Evolutionary conservation across 73 alveolate genomes (phyloP).

Genomic region (Paramecium sonneborni): DNA sequence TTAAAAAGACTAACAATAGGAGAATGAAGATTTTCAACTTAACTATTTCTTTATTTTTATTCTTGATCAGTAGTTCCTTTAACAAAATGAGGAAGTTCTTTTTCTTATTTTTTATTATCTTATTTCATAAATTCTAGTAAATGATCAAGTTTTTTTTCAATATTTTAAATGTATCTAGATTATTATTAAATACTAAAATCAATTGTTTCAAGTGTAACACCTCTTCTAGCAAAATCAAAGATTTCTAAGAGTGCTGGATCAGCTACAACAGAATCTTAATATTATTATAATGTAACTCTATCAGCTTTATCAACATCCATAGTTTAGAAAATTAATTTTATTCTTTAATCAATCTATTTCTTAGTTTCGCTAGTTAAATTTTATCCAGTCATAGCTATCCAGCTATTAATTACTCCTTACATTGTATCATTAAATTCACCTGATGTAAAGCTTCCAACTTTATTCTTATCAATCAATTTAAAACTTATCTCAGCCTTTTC

Average conservation of each 20-base stretch:
- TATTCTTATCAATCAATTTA: constrained; percentile 35
- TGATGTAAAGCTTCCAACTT: not conserved
- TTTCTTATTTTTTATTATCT: not conserved
- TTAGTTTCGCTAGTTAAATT: not conserved
- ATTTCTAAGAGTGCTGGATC: constrained; percentile 43
- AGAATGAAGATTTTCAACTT: constrained; percentile 19
- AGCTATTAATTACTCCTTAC: constrained; percentile 36
- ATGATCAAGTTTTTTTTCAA: constrained; percentile 23
- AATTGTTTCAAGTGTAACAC: not conserved
- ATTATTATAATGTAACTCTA: constrained; percentile 38
- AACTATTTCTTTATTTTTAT: not conserved
- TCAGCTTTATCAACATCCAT: constrained; percentile 56
- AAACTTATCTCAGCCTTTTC: constrained; percentile 55
- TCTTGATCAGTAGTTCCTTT: not conserved
- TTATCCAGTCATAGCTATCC: constrained; percentile 59
- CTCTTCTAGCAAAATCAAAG: constrained; percentile 44
- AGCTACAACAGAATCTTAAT: not conserved
- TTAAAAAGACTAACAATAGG: constrained; percentile 14
- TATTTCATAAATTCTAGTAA: constrained; percentile 8
- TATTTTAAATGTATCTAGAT: not conserved
- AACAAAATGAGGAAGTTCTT: not conserved
- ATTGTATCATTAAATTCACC: constrained; percentile 34
- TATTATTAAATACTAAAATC: not conserved
- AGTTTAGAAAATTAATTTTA: not conserved
- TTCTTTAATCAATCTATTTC: constrained; percentile 17